These are phyloP conservation scores for Chaetomium sp. DNA, from an alignment of 2,329 filamentous ascomycete genomes.

Conservation along the genomic window DNA sequence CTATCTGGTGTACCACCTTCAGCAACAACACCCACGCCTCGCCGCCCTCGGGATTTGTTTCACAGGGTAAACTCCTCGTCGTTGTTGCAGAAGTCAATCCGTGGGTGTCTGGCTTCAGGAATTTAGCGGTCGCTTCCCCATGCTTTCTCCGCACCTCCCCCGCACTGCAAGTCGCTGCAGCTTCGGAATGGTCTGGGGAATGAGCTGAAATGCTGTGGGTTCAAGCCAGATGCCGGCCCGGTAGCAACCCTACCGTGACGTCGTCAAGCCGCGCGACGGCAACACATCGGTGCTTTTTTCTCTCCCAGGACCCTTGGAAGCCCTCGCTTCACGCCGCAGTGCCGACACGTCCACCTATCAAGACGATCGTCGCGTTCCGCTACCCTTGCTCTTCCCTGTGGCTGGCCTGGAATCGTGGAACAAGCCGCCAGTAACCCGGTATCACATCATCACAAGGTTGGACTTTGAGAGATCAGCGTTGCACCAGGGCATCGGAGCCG, in stretches of 20 bases:
- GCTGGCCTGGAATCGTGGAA: background rate
- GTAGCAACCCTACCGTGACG: background rate
- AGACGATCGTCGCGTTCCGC: background rate
- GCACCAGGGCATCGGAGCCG: background rate
- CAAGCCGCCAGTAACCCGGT: background rate
- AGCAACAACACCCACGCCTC: too few species aligned
- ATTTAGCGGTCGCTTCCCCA: background rate
- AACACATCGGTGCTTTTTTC: slow-evolving; percentile 23
- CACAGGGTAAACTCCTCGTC: too few species aligned
- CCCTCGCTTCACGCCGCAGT: slow-evolving; percentile 8
- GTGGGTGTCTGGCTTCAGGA: too few species aligned
- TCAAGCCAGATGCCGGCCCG: background rate
- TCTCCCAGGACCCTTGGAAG: background rate
- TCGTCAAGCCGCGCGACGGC: slow-evolving; percentile 8
- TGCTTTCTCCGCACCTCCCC: background rate
- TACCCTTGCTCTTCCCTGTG: background rate
- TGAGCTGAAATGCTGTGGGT: background rate
- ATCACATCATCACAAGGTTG: background rate
- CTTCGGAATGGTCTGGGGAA: background rate
- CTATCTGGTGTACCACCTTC: too few species aligned
- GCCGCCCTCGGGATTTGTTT: too few species aligned
- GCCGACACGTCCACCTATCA: background rate
- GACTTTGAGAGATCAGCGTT: background rate
- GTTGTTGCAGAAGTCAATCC: too few species aligned
- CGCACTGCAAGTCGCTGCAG: slow-evolving; percentile 1